Evolutionary conservation across 2,329 filamentous ascomycete species (phyloP), one percentile per base, ranked within the genome.

Genomic region (Colletotrichum sp.): DNA sequence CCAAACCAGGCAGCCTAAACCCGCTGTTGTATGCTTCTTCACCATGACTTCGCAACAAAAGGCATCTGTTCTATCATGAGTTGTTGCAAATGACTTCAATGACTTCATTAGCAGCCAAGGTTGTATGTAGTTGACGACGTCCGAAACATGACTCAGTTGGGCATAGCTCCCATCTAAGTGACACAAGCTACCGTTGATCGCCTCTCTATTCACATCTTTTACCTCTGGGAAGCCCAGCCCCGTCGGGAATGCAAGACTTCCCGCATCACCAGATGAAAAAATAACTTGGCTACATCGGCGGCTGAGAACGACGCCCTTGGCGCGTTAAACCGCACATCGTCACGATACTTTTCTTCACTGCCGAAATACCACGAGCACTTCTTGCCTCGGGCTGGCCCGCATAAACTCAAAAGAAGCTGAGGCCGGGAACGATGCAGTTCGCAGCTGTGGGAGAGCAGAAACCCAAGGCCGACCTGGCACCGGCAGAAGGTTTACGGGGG

Each of bases 361-460:
- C 67, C 43, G 43, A n/a, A 15, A 74, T 65, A 28, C 34, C 43
- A 60, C 36, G 36, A 21, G 26, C 18, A 13, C 18, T 32, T 61
- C 28, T 61, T 58, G 64, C 28, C 28, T 73, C 61, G 63, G 70
- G 72, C 60, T 66, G 72, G 32, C 43, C 70, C 64, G 64, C 28
- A 15, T 63, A 43, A 75, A 76, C 34, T 76, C 64, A 69, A 73
- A 76, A 48, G 32, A 26, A 74, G 68, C 68, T 71, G 68, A 52
- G 72, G 32, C 61, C 72, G 36, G 32, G 26, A 58, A 52, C 34
- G 52, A 15, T 38, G 64, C 43, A 52, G 43, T 52, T 52, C 43
- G 48, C 9, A 43, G 34, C 61, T 64, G n/a, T 52, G 15, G 21
- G 15, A 28, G 30, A 64, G 68, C 68, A 65, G 68, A 36, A 52